Evolutionary conservation across 2,329 filamentous ascomycete genomes (phyloP), one percentile per base, ranked within the genome.

Genomic region (Calonectria pseudoturangicola): DNA sequence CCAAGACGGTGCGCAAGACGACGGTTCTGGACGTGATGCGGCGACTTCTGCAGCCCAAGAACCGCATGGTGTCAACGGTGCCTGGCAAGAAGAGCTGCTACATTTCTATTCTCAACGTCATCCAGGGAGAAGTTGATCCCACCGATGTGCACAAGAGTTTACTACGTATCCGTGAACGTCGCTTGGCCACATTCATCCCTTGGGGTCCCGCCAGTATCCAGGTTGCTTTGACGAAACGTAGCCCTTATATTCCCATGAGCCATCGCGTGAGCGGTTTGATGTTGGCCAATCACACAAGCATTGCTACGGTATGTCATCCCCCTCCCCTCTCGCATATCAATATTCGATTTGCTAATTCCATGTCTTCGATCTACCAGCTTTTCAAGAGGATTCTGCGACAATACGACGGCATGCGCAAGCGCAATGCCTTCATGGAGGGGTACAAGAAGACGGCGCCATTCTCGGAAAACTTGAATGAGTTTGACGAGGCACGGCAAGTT

Each of bases 131-230:
- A 84, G 97, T 97, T 47, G 97, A 99, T 82, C 96, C 97, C 10
- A 98, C 96, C 3, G 97, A 99, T 85, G 95, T 99, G 70, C 97
- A 99, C 88, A 99, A 99, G 90, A 98, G 96, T 76, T 88, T 99
- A 71, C 91, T 99, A 71, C 94, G 97, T 76, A 99, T 99, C 81
- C 93, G 97, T 63, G 97, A 99, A 87, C 93, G 97, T 63, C 92
- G 95, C 72, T 90, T 99, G 67, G 97, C 97, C 12, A 97, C 95
- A 0, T 99, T 99, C 82, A 99, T 99, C 75, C 97, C 97, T 12
- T 99, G 97, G 97, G 97, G 97, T 0, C 97, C 97, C 1, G 97
- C 97, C 33, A 98, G 95, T 81, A 99, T 99, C 76, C 97, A 99
- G 85, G 97, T 99, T 15, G 97, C 97, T 3, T 86, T 99, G 74